These are phyloP conservation scores for Dactylonectria macrodidyma DNA, from an alignment of 2,329 filamentous ascomycete genomes.

Conservation along the genomic window DNA sequence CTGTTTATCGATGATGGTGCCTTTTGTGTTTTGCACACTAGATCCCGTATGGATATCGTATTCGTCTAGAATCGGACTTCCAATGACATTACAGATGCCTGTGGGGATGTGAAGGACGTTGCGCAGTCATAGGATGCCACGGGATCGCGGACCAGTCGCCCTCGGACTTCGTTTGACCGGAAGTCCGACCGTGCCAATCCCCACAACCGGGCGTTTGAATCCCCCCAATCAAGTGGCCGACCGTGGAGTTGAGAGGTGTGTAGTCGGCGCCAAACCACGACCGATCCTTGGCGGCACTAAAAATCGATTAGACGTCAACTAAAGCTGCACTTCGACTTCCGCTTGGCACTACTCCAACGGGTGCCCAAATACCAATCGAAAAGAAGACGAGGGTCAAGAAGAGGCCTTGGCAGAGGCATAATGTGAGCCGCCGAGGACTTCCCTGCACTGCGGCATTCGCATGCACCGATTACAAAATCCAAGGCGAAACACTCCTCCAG, in stretches of 20 bases:
- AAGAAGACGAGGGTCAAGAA: no score
- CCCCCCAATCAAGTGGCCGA: background rate
- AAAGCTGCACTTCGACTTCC: no score
- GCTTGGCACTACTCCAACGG: no score
- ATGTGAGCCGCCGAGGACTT: no score
- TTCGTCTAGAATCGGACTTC: background rate
- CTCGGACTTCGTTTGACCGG: conserved; percentile 1
- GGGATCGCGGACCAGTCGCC: background rate
- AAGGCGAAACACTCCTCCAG: no score
- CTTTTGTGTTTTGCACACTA: background rate
- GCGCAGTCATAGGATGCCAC: conserved; percentile 2
- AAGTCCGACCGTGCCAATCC: conserved; percentile 21
- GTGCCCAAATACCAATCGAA: no score
- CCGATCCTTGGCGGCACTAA: conserved; percentile 16
- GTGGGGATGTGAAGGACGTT: conserved; percentile 38
- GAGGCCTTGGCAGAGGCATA: no score
- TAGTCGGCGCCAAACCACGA: conserved; percentile 15
- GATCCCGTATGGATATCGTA: background rate
- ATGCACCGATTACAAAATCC: no score
- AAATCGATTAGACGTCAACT: background rate
- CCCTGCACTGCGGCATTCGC: no score
- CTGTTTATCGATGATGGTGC: background rate
- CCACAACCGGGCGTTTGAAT: background rate
- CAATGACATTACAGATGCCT: conserved; percentile 17
- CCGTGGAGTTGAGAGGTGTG: conserved; percentile 1